phyloP scores from a whole-genome alignment of 495 filamentous ascomycete species.

The Penicillium simplicissimum region DNA sequence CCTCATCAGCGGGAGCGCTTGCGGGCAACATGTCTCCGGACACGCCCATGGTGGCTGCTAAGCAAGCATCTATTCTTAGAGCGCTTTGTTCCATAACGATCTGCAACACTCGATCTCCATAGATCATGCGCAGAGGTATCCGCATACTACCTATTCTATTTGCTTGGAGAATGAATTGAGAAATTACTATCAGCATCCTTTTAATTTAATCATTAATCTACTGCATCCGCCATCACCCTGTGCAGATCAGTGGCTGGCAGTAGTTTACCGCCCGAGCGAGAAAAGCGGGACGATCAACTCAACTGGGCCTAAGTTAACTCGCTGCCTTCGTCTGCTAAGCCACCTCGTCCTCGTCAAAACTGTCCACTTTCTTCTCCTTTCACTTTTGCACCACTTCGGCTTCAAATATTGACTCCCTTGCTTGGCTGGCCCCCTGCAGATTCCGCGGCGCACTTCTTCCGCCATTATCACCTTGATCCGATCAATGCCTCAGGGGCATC shows the following conservation, averaged over 20 bases:
- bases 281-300: conserved; percentile 29
- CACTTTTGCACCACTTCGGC: conserved; percentile 1
- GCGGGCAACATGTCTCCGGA: conserved; percentile 19
- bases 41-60: neutral
- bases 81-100: conserved; percentile 11
- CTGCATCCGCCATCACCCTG: neutral
- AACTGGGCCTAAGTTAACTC: conserved; percentile 24
- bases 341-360: conserved; percentile 20
- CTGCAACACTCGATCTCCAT: neutral
- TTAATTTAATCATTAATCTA: neutral
- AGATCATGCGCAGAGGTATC: neutral
- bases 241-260: conserved; percentile 6
- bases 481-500: conserved; percentile 52
- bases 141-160: too few relatives aligned
- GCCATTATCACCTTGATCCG: conserved; percentile 9
- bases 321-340: conserved; percentile 32
- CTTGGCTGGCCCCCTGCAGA: conserved; percentile 2
- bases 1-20: too few relatives aligned
- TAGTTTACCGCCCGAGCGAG: conserved; percentile 27
- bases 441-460: conserved; percentile 6
- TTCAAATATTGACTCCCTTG: neutral
- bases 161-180: too few relatives aligned
- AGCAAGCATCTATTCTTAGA: conserved; percentile 26
- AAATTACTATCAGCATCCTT: neutral
- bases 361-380: conserved; percentile 14